Evolutionary conservation across 768 basidiomycete genomes (phyloP).

Genomic region (Xerocomus potaroensis): DNA sequence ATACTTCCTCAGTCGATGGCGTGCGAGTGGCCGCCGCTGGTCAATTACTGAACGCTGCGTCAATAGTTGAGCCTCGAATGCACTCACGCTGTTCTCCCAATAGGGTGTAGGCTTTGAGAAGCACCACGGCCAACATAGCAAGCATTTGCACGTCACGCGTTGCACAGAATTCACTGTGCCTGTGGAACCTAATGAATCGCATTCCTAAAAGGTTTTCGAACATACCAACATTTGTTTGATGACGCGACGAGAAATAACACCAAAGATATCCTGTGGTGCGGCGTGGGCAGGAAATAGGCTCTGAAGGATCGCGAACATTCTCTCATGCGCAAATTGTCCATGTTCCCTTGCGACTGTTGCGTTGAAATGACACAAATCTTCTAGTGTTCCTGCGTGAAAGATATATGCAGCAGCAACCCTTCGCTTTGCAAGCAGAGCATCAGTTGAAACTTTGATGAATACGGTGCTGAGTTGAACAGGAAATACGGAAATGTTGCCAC

Average conservation of each 20-base stretch:
- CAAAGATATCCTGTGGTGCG: slow-evolving; percentile 23
- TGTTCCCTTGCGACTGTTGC: slow-evolving; percentile 52
- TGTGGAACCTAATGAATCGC: slow-evolving; percentile 17
- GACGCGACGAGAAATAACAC: slow-evolving; percentile 32
- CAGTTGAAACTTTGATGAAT: slow-evolving; percentile 49
- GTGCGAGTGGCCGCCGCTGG: slow-evolving; percentile 4
- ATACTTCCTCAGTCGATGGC: slow-evolving; percentile 16
- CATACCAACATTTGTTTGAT: slow-evolving; percentile 47
- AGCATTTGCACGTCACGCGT: slow-evolving; percentile 77
- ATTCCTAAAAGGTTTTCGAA: neutral
- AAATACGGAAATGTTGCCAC: slow-evolving; percentile 15
- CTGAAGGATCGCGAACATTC: slow-evolving; percentile 56
- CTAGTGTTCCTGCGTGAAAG: slow-evolving; percentile 40
- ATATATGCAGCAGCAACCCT: slow-evolving; percentile 62
- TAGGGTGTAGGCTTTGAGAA: slow-evolving; percentile 45
- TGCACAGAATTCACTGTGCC: slow-evolving; percentile 40
- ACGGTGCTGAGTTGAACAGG: slow-evolving; percentile 54
- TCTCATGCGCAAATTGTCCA: slow-evolving; percentile 66
- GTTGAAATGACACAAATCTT: slow-evolving; percentile 55
- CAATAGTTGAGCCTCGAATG: neutral
- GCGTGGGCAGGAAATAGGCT: slow-evolving; percentile 40
- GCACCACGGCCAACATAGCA: slow-evolving; percentile 67
- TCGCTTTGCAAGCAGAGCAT: slow-evolving; percentile 44
- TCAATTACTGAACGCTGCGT: neutral
- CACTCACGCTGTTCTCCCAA: slow-evolving; percentile 15